Percentiles rank a stretch among this genome's conserved stretches.
Conservation (phyloP, 495 filamentous ascomycete genomes). For the Parmelia sp. region DNA sequence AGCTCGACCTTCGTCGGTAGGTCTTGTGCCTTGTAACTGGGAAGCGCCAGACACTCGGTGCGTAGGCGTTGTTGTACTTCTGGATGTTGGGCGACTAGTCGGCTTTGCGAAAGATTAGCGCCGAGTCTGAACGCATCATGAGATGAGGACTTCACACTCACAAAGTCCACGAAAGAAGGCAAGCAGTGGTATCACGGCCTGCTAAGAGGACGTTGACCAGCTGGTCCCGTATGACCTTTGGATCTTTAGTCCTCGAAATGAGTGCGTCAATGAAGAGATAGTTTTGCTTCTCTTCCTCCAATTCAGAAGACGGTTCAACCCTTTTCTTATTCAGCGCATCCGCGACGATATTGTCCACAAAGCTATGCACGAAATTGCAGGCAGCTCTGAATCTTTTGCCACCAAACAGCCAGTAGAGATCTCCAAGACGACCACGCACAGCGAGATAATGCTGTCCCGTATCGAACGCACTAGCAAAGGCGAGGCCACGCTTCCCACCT, state of each 20-base stretch:
- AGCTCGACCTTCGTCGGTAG: too few species aligned
- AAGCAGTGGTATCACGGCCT: slow-evolving; percentile 51
- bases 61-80: too few species aligned
- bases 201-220: slow-evolving; percentile 31
- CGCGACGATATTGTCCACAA: slow-evolving; percentile 31
- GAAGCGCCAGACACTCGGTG: too few species aligned
- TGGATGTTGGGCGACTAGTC: too few species aligned
- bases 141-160: slow-evolving; percentile 33
- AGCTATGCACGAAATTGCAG: slow-evolving; percentile 42
- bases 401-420: slow-evolving; percentile 45
- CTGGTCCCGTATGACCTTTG: slow-evolving; percentile 40
- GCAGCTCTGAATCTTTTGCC: slow-evolving; percentile 37
- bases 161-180: slow-evolving; percentile 50
- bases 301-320: slow-evolving; percentile 6
- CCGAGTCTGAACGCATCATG: too few species aligned
- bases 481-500: neutral
- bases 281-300: slow-evolving; percentile 6
- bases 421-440: slow-evolving; percentile 37
- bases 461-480: slow-evolving; percentile 39
- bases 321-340: slow-evolving; percentile 17
- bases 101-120: too few species aligned
- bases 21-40: too few species aligned
- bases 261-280: slow-evolving; percentile 38
- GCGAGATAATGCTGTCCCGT: slow-evolving; percentile 42
- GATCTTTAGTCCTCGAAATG: slow-evolving; percentile 38